Evolutionary conservation across 495 filamentous ascomycete genomes (phyloP).

Genomic region (Xylaria intraflava): DNA sequence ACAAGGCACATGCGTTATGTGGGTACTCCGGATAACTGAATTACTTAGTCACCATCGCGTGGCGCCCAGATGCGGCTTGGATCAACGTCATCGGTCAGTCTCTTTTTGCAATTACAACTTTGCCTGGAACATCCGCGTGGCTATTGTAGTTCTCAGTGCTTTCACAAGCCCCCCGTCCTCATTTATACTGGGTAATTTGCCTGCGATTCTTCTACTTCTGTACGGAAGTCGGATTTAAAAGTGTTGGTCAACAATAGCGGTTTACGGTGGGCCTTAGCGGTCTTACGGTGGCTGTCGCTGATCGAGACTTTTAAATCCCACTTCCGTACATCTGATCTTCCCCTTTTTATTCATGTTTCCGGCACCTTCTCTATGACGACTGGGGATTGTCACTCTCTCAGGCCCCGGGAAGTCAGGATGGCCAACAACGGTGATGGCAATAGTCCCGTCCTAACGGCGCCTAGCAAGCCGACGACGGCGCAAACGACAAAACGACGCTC

Average conservation of each 20-base stretch:
- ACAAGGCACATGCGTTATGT: too few relatives aligned
- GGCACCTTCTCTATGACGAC: background rate
- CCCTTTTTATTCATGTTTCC: background rate
- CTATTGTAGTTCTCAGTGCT: background rate
- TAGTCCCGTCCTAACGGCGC: background rate
- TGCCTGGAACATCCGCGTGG: background rate
- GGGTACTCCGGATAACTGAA: too few relatives aligned
- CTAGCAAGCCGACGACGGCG: background rate
- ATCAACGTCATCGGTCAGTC: constrained; percentile 4
- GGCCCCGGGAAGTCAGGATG: constrained; percentile 9
- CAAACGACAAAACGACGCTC: constrained; percentile 26
- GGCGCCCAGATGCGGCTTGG: background rate
- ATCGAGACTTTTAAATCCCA: background rate
- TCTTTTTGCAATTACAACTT: background rate
- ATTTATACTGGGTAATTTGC: background rate
- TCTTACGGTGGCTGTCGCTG: too few relatives aligned
- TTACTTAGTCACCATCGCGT: background rate
- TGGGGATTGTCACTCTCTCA: constrained; percentile 1
- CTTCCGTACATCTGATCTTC: background rate
- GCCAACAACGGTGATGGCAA: background rate
- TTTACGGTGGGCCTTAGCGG: too few relatives aligned
- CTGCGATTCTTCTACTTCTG: background rate
- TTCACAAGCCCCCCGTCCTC: background rate
- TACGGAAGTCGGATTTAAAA: too few relatives aligned
- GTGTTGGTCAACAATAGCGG: too few relatives aligned